Conservation (phyloP, 2,329 filamentous ascomycete species). For the Boeremia exigua region DNA sequence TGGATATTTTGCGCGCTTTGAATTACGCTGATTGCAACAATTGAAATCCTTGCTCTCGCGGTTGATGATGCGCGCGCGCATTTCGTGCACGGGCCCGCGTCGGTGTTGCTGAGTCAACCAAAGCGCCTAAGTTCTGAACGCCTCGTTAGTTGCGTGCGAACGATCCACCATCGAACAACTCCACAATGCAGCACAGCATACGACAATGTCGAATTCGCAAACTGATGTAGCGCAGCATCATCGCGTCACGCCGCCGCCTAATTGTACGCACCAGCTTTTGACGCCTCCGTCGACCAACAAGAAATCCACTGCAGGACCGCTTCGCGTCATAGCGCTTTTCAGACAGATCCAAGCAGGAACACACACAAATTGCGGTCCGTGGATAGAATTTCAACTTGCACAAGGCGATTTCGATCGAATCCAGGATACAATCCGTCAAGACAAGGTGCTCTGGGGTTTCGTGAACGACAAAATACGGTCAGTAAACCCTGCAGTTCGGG, state of each 20-base stretch:
- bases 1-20: too few species aligned
- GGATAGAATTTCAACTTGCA: slow-evolving; percentile 24
- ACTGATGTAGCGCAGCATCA: slow-evolving; percentile 7
- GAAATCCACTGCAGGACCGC: slow-evolving; percentile 22
- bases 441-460: slow-evolving; percentile 19
- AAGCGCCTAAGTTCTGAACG: not conserved
- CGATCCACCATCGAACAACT: not conserved
- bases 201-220: slow-evolving; percentile 18
- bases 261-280: slow-evolving; percentile 21
- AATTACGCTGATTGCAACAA: too few species aligned
- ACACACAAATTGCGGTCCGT: slow-evolving; percentile 10
- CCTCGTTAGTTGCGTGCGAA: too few species aligned
- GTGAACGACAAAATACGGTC: too few species aligned
- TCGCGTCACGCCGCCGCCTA: slow-evolving; percentile 25
- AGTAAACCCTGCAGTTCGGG: too few species aligned
- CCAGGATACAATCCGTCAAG: slow-evolving; percentile 17
- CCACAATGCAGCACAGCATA: slow-evolving; percentile 5
- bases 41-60: too few species aligned
- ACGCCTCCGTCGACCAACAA: slow-evolving; percentile 29
- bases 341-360: slow-evolving; percentile 24
- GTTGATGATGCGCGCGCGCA: too few species aligned
- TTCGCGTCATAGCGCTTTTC: slow-evolving; percentile 27
- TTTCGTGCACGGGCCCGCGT: too few species aligned
- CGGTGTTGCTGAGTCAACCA: slow-evolving; percentile 3
- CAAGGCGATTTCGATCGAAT: slow-evolving; percentile 25